Base-by-base conservation (phyloP, 495 filamentous ascomycete genomes). In the Thermothielavioides terrestris region DNA sequence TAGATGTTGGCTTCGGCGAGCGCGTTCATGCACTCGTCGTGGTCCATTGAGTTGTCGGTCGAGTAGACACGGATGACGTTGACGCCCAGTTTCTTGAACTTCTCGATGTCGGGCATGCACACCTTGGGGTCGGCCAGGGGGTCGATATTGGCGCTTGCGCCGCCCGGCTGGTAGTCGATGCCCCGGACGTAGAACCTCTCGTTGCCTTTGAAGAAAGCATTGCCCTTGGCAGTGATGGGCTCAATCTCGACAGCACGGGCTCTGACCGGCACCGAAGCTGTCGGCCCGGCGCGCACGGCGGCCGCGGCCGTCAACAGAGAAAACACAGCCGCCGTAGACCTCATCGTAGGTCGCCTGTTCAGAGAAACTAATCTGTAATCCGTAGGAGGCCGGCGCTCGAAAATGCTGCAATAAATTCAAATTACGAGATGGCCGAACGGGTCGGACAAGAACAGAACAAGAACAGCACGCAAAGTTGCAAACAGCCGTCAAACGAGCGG, bases 51-150 rank as follows among this genome's bases (percentile, higher is more conserved):
- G 74, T 95, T 95, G 67, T 97, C 91, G 54, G 94, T 83, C 3
- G 87, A 89, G 77, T 97, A 97, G 55, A 95, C 82, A 68, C 91
- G 89, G 60, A 97, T 78, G 46, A 87, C 87, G 74, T 97, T 97
- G 65, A 95, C 71, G 36, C 89, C 88, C 4, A 97, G 75, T 54
- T 88, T 79, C 68, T 84, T 76, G 78, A 95, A 95, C 56, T 88
- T 74, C 20, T 73, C 68, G 63, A 96, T 88, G 65, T 98, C 92
- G 46, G 88, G 86, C 63, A 77, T 79, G 78, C 92, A 98, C 49
- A 71, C 68, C 1, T 70, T 64, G 28, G 69, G 57, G 59, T 94
- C 81, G 42, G 89, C 82, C 43, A 98, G 83, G 30, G 92, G 90
- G 59, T 98, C 92, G 85, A 90, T 18, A 47, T 65, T 59, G 30